Evolutionary conservation across 192 early-diverging fungal genomes (phyloP).

Genomic region (Allomyces arbusculus): DNA sequence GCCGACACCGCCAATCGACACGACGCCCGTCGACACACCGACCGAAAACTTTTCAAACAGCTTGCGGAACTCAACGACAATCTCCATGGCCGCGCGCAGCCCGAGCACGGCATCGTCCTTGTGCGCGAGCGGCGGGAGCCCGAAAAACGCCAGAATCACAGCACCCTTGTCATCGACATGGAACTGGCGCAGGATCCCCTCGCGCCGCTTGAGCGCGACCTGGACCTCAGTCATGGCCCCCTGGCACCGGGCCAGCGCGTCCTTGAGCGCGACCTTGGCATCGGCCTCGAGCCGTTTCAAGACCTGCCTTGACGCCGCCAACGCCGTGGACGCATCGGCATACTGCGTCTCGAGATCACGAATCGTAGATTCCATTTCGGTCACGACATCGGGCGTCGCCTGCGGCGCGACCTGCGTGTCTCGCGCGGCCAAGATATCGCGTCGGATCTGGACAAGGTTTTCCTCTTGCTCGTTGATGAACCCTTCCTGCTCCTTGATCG

Average conservation of each 20-base stretch:
- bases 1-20: conserved; percentile 29
- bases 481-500: conserved; percentile 1
- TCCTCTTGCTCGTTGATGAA: background rate
- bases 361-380: background rate
- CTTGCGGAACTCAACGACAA: conserved; percentile 11
- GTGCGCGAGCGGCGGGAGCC: conserved; percentile 27
- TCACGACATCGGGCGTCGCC: background rate
- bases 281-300: background rate
- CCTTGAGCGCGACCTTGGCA: background rate
- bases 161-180: conserved; percentile 36
- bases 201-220: conserved; percentile 14
- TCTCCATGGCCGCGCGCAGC: conserved; percentile 20
- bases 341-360: background rate
- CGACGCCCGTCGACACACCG: conserved; percentile 29
- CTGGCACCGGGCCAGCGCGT: conserved; percentile 6
- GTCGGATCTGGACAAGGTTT: background rate
- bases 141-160: conserved; percentile 24
- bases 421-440: background rate
- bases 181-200: conserved; percentile 24
- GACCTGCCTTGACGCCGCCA: background rate
- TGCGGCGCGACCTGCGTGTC: background rate
- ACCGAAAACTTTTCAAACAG: conserved; percentile 34
- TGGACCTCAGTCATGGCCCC: conserved; percentile 23
- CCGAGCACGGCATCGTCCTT: conserved; percentile 27
- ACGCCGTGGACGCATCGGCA: background rate